Base-by-base conservation (phyloP, 108 stramenopile species). In the Pseudonitzschia multiseries region DNA sequence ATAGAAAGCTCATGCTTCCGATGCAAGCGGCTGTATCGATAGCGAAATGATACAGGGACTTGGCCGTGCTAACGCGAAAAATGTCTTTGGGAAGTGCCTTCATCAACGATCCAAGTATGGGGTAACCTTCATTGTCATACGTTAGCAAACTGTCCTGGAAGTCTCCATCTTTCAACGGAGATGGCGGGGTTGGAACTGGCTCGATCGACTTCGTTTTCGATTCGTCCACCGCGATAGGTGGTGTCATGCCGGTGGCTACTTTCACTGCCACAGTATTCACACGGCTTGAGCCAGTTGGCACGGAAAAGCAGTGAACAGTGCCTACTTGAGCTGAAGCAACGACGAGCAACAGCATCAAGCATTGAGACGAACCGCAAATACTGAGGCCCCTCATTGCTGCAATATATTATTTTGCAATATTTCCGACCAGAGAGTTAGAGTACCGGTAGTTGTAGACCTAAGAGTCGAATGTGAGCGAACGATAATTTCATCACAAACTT, bases 61-160 rank as follows among this genome's bases (percentile, higher is more conserved):
- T 83, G 4, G 76, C 44, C 0, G 88, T 89, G 46, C 84, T 77
- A 29, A 89, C 72, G 1, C 81, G 69, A 32, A 79, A 89, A 15
- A 84, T 78, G 9, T 84, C 74, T 32, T 74, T 65, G 36, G 88
- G 88, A n/a, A 89, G 80, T 79, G 86, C 80, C 43, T 85, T 87
- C 77, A 82, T 80, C 18, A 87, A 65, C 0, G 81, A 41, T 36
- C 83, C 83, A 18, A 65, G 72, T 52, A 13, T 73, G 27, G 72
- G 72, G 36, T 62, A 62, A 40, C 32, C 61, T 33, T 62, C 61
- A 9, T 62, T 62, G 20, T 62, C 61, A 20, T 62, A 62, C 1
- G 61, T 29, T 2, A 62, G 36, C 36, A 62, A 17, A 10, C 54
- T 13, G 31, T 62, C 32, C 13, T 62, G 12, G 20, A 40, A 40